Conservation (phyloP, 495 filamentous ascomycete genomes). For the Daldinia childiae region DNA sequence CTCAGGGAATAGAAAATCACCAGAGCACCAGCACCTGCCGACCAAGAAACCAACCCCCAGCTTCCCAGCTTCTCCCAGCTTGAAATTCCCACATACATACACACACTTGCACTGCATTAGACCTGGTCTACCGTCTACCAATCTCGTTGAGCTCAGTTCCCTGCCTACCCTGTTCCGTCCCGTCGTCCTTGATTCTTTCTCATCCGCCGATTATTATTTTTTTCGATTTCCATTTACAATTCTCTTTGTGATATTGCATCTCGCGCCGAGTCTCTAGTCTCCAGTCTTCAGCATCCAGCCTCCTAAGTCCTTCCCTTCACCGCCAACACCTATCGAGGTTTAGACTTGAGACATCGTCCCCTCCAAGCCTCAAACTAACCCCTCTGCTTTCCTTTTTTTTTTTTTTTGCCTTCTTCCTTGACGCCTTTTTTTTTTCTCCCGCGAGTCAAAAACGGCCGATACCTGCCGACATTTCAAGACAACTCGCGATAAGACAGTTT, state of each 20-base stretch:
- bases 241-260: slow-evolving; percentile 39
- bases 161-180: slow-evolving; percentile 17
- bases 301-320: slow-evolving; percentile 37
- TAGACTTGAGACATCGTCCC: slow-evolving; percentile 38
- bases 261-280: slow-evolving; percentile 20
- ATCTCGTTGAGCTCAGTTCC: slow-evolving; percentile 22
- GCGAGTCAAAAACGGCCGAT: slow-evolving; percentile 41
- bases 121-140: slow-evolving; percentile 13
- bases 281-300: slow-evolving; percentile 8
- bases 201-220: slow-evolving; percentile 32
- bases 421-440: slow-evolving; percentile 22
- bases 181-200: slow-evolving; percentile 20
- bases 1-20: slow-evolving; percentile 30
- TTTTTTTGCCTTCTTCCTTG: not conserved
- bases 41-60: slow-evolving; percentile 19
- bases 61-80: too few relatives aligned
- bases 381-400: slow-evolving; percentile 37
- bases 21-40: slow-evolving; percentile 25
- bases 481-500: slow-evolving; percentile 43
- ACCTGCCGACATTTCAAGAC: slow-evolving; percentile 37
- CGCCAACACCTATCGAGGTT: slow-evolving; percentile 31
- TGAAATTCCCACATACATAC: not conserved
- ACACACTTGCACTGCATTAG: slow-evolving; percentile 4
- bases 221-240: slow-evolving; percentile 27
- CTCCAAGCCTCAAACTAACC: slow-evolving; percentile 21